Conservation (phyloP, 257 asterid species). For the Salvia hispanica region DNA sequence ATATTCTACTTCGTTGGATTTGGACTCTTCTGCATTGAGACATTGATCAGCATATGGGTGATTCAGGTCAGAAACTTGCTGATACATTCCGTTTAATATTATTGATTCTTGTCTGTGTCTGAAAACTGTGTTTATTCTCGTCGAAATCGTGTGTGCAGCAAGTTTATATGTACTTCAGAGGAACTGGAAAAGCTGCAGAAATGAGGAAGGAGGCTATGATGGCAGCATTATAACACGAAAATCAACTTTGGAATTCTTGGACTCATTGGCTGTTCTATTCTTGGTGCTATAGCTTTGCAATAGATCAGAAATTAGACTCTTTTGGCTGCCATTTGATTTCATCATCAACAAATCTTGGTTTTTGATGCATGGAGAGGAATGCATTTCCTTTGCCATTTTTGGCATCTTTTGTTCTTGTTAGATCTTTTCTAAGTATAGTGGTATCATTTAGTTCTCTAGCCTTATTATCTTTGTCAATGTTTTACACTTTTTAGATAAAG, state of each 20-base stretch:
- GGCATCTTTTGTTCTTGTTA: background rate
- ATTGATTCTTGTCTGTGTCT: background rate
- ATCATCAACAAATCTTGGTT: slow-evolving; percentile 15
- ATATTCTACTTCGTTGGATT: slow-evolving; percentile 73
- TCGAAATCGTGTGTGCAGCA: slow-evolving; percentile 44
- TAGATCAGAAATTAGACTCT: background rate
- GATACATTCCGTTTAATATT: background rate
- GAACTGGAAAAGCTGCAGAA: slow-evolving; percentile 77
- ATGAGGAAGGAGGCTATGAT: slow-evolving; percentile 72
- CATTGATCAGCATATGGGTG: slow-evolving; percentile 87
- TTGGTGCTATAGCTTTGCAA: slow-evolving; percentile 21
- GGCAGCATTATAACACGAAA: slow-evolving; percentile 55
- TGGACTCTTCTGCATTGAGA: slow-evolving; percentile 56
- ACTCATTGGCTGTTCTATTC: slow-evolving; percentile 29
- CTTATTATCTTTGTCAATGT: no score
- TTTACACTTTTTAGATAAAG: no score
- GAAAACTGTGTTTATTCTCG: background rate
- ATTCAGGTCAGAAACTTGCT: slow-evolving; percentile 59
- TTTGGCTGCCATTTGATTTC: background rate
- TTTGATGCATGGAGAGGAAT: background rate
- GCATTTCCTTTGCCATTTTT: background rate
- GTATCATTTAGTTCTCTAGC: no score
- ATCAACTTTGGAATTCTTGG: slow-evolving; percentile 16
- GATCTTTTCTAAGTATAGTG: no score
- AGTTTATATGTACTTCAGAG: slow-evolving; percentile 78